Conservation (phyloP, 805 yeast species). For the Starmerella scarabaei region DNA sequence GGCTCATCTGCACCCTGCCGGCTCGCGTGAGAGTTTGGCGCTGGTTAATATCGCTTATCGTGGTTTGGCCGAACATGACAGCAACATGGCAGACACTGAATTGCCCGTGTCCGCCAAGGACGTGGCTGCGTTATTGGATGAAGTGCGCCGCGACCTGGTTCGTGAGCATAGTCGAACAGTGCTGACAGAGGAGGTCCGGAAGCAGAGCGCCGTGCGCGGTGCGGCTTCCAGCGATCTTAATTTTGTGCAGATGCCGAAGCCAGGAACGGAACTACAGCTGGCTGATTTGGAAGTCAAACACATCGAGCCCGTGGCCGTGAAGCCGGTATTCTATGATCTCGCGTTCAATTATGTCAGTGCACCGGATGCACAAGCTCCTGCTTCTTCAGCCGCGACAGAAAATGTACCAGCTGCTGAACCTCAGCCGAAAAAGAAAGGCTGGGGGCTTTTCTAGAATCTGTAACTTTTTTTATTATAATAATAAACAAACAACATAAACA, state of each 20-base stretch:
- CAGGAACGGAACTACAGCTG: slow-evolving; percentile 21
- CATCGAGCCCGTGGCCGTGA: slow-evolving; percentile 52
- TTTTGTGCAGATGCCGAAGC: slow-evolving; percentile 27
- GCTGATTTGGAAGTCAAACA: slow-evolving; percentile 26
- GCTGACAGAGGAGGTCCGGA: slow-evolving; percentile 22
- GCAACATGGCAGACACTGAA: slow-evolving; percentile 15
- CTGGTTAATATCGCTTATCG: slow-evolving; percentile 18
- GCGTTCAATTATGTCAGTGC: slow-evolving; percentile 61
- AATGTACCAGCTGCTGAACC: too few species aligned
- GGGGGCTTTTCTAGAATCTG: neutral
- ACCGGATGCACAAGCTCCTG: too few species aligned
- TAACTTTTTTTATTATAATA: too few species aligned
- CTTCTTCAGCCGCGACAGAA: too few species aligned
- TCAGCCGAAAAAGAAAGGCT: neutral
- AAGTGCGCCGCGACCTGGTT: slow-evolving; percentile 10
- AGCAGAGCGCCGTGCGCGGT: slow-evolving; percentile 6
- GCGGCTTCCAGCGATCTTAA: slow-evolving; percentile 37
- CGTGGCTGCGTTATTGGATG: slow-evolving; percentile 3
- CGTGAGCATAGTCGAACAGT: slow-evolving; percentile 29
- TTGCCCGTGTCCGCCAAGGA: slow-evolving; percentile 15
- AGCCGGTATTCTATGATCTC: slow-evolving; percentile 84
- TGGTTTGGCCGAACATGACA: slow-evolving; percentile 7
- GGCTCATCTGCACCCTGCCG: slow-evolving; percentile 4
- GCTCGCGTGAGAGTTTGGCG: slow-evolving; percentile 24
- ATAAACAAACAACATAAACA: too few species aligned